Conservation (phyloP, 2,329 filamentous ascomycete species). For the Xylariaceae sp. region DNA sequence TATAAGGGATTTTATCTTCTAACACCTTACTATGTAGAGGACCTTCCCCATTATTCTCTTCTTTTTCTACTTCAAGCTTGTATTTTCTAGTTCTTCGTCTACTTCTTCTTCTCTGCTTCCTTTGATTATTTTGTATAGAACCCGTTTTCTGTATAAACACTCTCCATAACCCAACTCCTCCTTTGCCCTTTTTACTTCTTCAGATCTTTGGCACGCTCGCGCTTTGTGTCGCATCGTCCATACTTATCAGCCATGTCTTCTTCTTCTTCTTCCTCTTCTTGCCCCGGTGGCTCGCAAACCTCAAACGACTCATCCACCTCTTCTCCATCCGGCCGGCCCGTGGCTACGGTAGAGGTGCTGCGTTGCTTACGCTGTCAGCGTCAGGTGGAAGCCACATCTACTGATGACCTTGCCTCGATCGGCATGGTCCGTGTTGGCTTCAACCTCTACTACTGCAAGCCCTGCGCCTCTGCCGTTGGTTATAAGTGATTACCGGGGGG, state of each 20-base stretch:
- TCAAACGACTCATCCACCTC: constrained; percentile 35
- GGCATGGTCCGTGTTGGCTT: constrained; percentile 61
- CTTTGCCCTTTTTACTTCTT: too few species aligned
- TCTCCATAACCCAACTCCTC: too few species aligned
- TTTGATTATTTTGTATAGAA: too few species aligned
- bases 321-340: constrained; percentile 35
- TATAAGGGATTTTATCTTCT: too few species aligned
- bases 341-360: constrained; percentile 53
- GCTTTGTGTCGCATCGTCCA: not conserved
- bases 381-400: constrained; percentile 55
- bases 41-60: too few species aligned
- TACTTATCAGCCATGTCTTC: constrained; percentile 23
- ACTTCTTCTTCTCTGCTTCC: too few species aligned
- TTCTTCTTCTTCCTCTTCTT: constrained; percentile 28
- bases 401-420: constrained; percentile 51
- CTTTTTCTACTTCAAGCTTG: too few species aligned
- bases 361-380: constrained; percentile 51
- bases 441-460: constrained; percentile 61
- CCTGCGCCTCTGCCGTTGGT: constrained; percentile 58
- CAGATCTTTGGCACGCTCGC: not conserved
- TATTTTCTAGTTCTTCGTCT: too few species aligned
- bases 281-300: constrained; percentile 35
- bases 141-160: too few species aligned
- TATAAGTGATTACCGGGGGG: constrained; percentile 45
- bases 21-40: too few species aligned